A percentile compares a stretch with the other conserved stretches of the same genome.
Evolutionary conservation across 768 basidiomycete genomes (phyloP).

Genomic region (Suillus paluster): DNA sequence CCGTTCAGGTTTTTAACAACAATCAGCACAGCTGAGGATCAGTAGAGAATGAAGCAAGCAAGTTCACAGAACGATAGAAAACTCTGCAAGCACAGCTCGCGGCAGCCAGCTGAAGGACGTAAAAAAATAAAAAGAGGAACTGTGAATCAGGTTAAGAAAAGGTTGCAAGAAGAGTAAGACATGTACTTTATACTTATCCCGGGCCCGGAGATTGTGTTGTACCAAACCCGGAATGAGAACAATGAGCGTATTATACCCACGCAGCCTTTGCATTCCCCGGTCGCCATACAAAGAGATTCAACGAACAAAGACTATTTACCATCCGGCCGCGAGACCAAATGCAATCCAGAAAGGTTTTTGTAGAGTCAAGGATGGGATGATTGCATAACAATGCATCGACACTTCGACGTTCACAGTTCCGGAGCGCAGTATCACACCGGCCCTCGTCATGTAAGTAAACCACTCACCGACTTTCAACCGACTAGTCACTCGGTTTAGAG

Average conservation of each 20-base stretch:
- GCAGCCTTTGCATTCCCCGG: background rate
- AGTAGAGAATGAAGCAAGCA: slow-evolving; percentile 1
- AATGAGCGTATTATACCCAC: no score
- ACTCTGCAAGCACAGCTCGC: slow-evolving; percentile 14
- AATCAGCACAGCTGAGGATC: slow-evolving; percentile 9
- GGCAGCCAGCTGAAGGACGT: background rate
- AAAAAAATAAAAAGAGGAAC: slow-evolving; percentile 1
- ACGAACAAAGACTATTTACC: no score
- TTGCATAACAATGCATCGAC: no score
- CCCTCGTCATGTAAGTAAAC: no score
- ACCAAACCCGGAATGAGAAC: slow-evolving; percentile 6
- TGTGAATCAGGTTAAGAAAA: background rate
- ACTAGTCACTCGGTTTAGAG: no score
- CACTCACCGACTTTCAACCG: no score
- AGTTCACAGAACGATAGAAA: slow-evolving; percentile 7
- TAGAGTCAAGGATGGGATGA: no score
- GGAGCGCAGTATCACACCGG: no score
- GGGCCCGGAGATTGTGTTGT: slow-evolving; percentile 1
- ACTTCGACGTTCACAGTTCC: no score
- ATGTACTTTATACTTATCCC: background rate
- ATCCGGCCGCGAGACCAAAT: no score
- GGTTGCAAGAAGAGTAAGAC: background rate
- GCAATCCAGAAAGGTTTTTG: no score
- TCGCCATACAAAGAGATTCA: no score
- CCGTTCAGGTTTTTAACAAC: slow-evolving; percentile 9